Evolutionary conservation across 1,284 basidiomycete genomes (phyloP).

Genomic region (Irpex sp.): DNA sequence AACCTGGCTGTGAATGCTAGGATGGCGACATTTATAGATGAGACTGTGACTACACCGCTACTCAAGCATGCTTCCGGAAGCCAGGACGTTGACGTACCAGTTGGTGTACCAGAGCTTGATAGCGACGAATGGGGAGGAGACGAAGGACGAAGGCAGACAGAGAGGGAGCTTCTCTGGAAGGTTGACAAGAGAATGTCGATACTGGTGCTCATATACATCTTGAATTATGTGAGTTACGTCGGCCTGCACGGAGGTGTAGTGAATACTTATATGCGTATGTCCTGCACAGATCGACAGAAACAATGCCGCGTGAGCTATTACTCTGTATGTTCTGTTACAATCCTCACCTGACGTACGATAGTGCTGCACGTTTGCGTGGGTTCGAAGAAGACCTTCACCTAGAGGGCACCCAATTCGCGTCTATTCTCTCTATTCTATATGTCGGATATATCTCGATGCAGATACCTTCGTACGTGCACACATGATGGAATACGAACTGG

Average conservation of each 20-base stretch:
- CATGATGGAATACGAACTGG: conserved; percentile 1
- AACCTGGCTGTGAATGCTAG: neutral
- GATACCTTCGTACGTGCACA: conserved; percentile 56
- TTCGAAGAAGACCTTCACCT: conserved; percentile 67
- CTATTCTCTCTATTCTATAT: conserved; percentile 68
- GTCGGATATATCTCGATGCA: conserved; percentile 80
- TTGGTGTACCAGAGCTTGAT: neutral
- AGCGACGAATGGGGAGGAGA: conserved; percentile 37
- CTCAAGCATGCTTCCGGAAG: conserved; percentile 4
- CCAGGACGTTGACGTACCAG: neutral
- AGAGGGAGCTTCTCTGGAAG: conserved; percentile 52
- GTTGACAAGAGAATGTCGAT: conserved; percentile 62
- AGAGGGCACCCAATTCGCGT: conserved; percentile 62
- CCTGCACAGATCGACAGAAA: conserved; percentile 54
- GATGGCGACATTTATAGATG: neutral
- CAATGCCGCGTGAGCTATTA: conserved; percentile 45
- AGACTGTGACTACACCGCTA: conserved; percentile 4
- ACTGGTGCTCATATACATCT: conserved; percentile 59
- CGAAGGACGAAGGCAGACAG: conserved; percentile 36
- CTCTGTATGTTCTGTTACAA: neutral
- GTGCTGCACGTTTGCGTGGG: conserved; percentile 65
- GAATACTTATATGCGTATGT: neutral
- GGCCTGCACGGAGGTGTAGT: neutral
- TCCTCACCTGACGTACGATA: conserved; percentile 15
- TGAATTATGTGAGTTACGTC: conserved; percentile 49